Percentiles rank a stretch among this genome's conserved stretches.
Evolutionary conservation across 1,139 yeast genomes (phyloP).

Genomic region (Debaryomyces udenii): DNA sequence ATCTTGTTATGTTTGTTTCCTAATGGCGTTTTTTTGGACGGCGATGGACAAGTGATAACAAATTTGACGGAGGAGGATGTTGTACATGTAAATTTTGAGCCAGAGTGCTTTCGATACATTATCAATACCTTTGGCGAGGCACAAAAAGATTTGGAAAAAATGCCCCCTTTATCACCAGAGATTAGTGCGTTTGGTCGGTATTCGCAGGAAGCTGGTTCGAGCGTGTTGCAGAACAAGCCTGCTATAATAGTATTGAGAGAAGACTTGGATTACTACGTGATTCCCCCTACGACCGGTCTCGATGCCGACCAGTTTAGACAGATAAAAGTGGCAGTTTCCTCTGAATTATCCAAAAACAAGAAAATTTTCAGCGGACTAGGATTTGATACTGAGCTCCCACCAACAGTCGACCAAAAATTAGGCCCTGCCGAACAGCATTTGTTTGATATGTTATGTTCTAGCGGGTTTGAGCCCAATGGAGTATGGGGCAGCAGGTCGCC

Average conservation of each 20-base stretch:
- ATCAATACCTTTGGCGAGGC: slow-evolving; percentile 63
- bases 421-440: slow-evolving; percentile 96
- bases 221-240: slow-evolving; percentile 77
- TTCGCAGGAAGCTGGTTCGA: slow-evolving; percentile 30
- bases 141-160: slow-evolving; percentile 36
- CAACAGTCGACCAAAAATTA: slow-evolving; percentile 45
- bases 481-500: slow-evolving; percentile 86
- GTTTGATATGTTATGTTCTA: slow-evolving; percentile 90
- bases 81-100: slow-evolving; percentile 83
- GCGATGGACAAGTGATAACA: slow-evolving; percentile 72
- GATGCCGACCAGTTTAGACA: slow-evolving; percentile 56
- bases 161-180: slow-evolving; percentile 32
- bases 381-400: slow-evolving; percentile 33
- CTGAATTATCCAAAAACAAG: slow-evolving; percentile 51
- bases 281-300: slow-evolving; percentile 68
- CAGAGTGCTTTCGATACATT: slow-evolving; percentile 82
- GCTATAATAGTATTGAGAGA: slow-evolving; percentile 91
- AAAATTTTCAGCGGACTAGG: slow-evolving; percentile 78
- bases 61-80: slow-evolving; percentile 76
- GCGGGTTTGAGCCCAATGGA: slow-evolving; percentile 74
- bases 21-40: slow-evolving; percentile 82
- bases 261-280: slow-evolving; percentile 90
- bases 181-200: slow-evolving; percentile 16
- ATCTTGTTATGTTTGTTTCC: slow-evolving; percentile 85
- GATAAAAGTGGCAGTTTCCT: slow-evolving; percentile 69